phyloP scores from a whole-genome alignment of 2,329 filamentous ascomycete genomes.

The Diaporthe capsici region DNA sequence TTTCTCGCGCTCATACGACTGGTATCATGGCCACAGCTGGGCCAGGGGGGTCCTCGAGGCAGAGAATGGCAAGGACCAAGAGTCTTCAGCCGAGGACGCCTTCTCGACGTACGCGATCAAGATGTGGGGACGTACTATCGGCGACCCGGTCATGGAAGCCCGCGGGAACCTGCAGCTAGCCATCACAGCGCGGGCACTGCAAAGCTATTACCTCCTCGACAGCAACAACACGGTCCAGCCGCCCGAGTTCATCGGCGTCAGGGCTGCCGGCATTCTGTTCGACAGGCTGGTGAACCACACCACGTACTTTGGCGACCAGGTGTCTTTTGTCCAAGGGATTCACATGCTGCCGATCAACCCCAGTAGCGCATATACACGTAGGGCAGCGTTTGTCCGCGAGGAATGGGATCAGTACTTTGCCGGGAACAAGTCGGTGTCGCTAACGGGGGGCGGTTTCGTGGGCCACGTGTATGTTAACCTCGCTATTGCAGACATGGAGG shows the following conservation, averaged over 20 bases:
- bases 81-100: slow-evolving; percentile 47
- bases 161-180: slow-evolving; percentile 47
- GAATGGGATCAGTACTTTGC: slow-evolving; percentile 17
- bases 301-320: slow-evolving; percentile 43
- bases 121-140: slow-evolving; percentile 46
- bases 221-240: slow-evolving; percentile 47
- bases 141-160: slow-evolving; percentile 45
- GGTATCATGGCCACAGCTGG: slow-evolving; percentile 49
- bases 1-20: slow-evolving; percentile 47
- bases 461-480: slow-evolving; percentile 4
- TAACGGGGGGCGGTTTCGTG: slow-evolving; percentile 1
- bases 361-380: slow-evolving; percentile 1
- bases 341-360: slow-evolving; percentile 45
- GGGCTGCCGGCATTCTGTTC: slow-evolving; percentile 45
- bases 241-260: slow-evolving; percentile 40
- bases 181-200: slow-evolving; percentile 44
- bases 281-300: slow-evolving; percentile 47
- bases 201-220: slow-evolving; percentile 47
- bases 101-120: slow-evolving; percentile 48
- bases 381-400: neutral
- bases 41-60: slow-evolving; percentile 48
- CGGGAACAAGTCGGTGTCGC: neutral
- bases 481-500: neutral
- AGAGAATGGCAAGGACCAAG: slow-evolving; percentile 48
- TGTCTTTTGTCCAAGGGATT: slow-evolving; percentile 42